A percentile compares a stretch with the other conserved stretches of the same genome.
phyloP scores from a whole-genome alignment of 2,329 filamentous ascomycete species.

The Colletotrichum higginsianum region DNA sequence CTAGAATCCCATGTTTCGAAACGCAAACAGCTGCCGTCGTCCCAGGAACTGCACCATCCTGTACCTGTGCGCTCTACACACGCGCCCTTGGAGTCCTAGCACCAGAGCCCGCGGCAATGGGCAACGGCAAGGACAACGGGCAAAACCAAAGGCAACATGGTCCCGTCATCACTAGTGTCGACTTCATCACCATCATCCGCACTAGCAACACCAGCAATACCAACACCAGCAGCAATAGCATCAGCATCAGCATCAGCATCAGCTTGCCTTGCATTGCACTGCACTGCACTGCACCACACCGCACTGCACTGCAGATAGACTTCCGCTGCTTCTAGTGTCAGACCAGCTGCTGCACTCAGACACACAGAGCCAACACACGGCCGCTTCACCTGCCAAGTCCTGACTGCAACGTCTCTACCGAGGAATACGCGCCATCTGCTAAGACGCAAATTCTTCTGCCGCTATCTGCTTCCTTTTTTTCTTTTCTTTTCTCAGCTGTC shows the following conservation, averaged over 20 bases:
- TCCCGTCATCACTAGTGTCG: too few relatives aligned
- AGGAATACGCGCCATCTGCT: conserved; percentile 20
- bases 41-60: conserved; percentile 38
- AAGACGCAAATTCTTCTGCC: conserved; percentile 5
- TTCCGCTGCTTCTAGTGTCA: conserved; percentile 11
- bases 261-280: conserved; percentile 13
- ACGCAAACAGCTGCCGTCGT: conserved; percentile 35
- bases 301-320: background rate
- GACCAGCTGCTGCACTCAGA: conserved; percentile 6
- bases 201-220: conserved; percentile 3
- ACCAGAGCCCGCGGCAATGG: background rate
- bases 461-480: background rate
- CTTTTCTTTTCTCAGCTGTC: conserved; percentile 27
- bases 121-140: background rate
- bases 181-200: conserved; percentile 12
- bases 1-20: conserved; percentile 41
- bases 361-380: conserved; percentile 29
- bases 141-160: too few relatives aligned
- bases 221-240: conserved; percentile 9
- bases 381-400: conserved; percentile 9
- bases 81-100: conserved; percentile 11
- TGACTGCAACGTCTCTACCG: background rate
- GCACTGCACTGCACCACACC: background rate
- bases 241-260: conserved; percentile 1
- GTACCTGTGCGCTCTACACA: conserved; percentile 34